Evolutionary conservation across 1,284 basidiomycete species (phyloP).

Genomic region (Pseudozyma sp.): DNA sequence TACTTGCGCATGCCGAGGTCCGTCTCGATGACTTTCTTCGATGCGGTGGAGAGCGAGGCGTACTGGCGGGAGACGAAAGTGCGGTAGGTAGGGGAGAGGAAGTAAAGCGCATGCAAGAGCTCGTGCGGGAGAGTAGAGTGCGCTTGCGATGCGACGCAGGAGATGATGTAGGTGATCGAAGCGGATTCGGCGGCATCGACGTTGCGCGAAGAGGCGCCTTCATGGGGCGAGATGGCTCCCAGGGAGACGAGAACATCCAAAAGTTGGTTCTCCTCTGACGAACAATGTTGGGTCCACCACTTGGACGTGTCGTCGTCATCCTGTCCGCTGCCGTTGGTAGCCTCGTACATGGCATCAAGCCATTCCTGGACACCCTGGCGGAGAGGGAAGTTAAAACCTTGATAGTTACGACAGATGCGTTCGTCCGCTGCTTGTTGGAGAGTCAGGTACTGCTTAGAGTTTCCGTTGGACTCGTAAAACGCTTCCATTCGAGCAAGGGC

Average conservation of each 20-base stretch:
- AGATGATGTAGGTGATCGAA: conserved; percentile 56
- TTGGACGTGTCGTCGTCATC: conserved; percentile 10
- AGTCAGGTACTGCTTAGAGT: conserved; percentile 42
- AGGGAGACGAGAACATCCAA: conserved; percentile 42
- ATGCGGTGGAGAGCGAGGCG: conserved; percentile 32
- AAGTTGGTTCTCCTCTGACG: conserved; percentile 50
- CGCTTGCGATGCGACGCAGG: conserved; percentile 47
- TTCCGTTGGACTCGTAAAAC: conserved; percentile 59
- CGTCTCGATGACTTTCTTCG: conserved; percentile 51
- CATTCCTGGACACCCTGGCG: conserved; percentile 48
- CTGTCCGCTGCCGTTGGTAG: conserved; percentile 1
- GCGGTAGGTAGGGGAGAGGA: conserved; percentile 55
- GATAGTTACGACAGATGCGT: conserved; percentile 60
- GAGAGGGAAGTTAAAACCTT: conserved; percentile 65
- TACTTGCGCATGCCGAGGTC: conserved; percentile 63
- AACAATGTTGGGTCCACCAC: conserved; percentile 55
- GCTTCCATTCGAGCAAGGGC: conserved; percentile 63
- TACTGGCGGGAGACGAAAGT: conserved; percentile 36
- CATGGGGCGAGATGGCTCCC: conserved; percentile 20
- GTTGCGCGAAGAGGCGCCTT: conserved; percentile 25
- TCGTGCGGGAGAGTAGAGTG: conserved; percentile 61
- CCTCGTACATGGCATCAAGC: conserved; percentile 56
- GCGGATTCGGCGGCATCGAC: not conserved
- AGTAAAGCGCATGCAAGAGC: conserved; percentile 62
- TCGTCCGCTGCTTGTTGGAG: conserved; percentile 45